Percentiles rank a stretch among this genome's conserved stretches.
These are phyloP conservation scores for Blepharisma japonicum DNA, from an alignment of 73 alveolate genomes.

Conservation along the genomic window DNA sequence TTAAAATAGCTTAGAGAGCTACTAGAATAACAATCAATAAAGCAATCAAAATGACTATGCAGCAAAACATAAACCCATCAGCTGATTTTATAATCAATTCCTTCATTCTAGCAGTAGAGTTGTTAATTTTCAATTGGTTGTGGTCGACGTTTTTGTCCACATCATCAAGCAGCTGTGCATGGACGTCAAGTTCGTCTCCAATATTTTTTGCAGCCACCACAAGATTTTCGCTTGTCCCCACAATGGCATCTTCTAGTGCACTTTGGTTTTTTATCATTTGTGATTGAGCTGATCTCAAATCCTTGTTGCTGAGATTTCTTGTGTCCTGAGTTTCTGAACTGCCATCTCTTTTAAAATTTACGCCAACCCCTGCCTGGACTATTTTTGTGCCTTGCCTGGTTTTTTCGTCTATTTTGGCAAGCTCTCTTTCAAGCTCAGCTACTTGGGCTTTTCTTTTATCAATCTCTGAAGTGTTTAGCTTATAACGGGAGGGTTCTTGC, in stretches of 20 bases:
- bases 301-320: constrained; percentile 5
- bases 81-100: not conserved
- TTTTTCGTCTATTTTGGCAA: not conserved
- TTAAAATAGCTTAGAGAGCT: too few species aligned
- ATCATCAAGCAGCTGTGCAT: constrained; percentile 10
- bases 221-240: not conserved
- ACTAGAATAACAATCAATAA: not conserved
- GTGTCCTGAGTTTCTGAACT: not conserved
- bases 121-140: not conserved
- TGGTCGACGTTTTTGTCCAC: not conserved
- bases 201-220: not conserved
- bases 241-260: constrained; percentile 14
- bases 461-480: not conserved
- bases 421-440: constrained; percentile 8
- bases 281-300: not conserved
- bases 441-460: constrained; percentile 6
- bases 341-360: constrained; percentile 7
- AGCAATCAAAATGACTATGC: constrained; percentile 5
- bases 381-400: not conserved
- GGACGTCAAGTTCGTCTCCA: not conserved
- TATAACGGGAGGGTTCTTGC: not conserved
- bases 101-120: constrained; percentile 9
- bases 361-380: constrained; percentile 11
- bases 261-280: not conserved
- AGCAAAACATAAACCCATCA: constrained; percentile 6